Base-by-base conservation (phyloP, 1,284 basidiomycete species). In the Austroboletus novae-zelandiae region DNA sequence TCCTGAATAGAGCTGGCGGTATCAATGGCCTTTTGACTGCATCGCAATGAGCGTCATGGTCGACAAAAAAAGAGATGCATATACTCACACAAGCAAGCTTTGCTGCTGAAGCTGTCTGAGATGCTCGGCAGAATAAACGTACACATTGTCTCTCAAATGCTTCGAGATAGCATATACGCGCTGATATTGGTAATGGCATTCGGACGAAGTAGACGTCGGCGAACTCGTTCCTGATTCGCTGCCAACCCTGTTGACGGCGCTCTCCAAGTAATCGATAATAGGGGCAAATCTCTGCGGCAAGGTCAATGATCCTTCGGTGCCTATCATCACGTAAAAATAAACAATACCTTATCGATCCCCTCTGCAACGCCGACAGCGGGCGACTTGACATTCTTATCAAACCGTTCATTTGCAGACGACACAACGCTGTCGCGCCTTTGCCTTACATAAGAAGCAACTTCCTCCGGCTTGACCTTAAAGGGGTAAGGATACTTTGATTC, bases 401-500 rank as follows among this genome's bases (percentile, higher is more conserved):
- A 73, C 5, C 77, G 79, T 71, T 84, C 83, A 67, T 78, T 78
- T n/a, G 82, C 83, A 18, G 75, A 70, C 32, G 72, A 74, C 47
- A 77, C 72, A 32, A 80, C 83, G 54, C 73, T 77, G 57, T 84
- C 76, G 45, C 74, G 77, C 48, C 72, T 72, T 53, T 80, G 74
- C 59, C 77, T 80, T 39, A 89, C 73, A 54, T 78, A 80, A n/a
- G 71, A 74, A 30, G 74, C 73, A 27, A 91, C 78, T 9, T 89
- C 86, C 59, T 86, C 84, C 3, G 86, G 81, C 56, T 81, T 80
- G 10, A 79, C 79, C 54, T 81, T 74, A 77, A 91, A 90, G 6
- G 87, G 80, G 64, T 84, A 86, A 11, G 88, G 89, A 64, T 83
- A 88, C 40, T 79, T 78, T 45, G 77, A 74, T 71, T 89, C 76